Percentiles rank a stretch among this genome's conserved stretches.
phyloP scores from a whole-genome alignment of 2,329 filamentous ascomycete genomes.

The Fusarium buxicola region DNA sequence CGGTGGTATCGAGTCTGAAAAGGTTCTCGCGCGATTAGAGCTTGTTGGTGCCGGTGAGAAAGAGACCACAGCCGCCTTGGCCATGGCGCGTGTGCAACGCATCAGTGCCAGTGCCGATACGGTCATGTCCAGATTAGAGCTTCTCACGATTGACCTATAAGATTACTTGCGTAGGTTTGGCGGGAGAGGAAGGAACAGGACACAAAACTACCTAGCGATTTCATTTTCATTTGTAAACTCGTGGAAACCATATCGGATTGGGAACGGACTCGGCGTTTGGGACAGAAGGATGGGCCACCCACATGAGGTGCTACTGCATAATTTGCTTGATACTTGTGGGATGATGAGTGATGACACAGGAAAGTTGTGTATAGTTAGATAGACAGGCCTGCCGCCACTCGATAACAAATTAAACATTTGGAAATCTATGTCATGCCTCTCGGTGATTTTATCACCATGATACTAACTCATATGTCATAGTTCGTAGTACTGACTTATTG shows the following conservation, averaged over 20 bases:
- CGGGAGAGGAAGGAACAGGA: conserved; percentile 18
- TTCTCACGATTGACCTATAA: conserved; percentile 52
- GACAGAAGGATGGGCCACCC: conserved; percentile 37
- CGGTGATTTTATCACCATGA: background rate
- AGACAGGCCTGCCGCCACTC: conserved; percentile 45
- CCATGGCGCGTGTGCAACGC: conserved; percentile 63
- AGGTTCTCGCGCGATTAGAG: conserved; percentile 71
- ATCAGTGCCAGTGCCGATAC: conserved; percentile 56
- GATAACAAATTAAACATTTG: conserved; percentile 38
- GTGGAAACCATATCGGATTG: conserved; percentile 37
- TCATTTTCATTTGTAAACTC: conserved; percentile 39
- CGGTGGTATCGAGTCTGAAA: conserved; percentile 70
- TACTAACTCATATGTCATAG: background rate
- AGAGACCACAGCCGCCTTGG: conserved; percentile 56
- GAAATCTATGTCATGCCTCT: conserved; percentile 4
- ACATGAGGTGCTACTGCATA: conserved; percentile 39
- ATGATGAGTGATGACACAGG: conserved; percentile 46
- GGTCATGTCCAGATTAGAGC: conserved; percentile 53
- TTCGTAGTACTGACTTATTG: background rate
- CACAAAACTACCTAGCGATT: conserved; percentile 41
- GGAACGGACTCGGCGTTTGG: conserved; percentile 41
- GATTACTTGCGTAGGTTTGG: background rate
- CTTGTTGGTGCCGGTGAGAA: conserved; percentile 70
- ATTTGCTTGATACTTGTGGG: conserved; percentile 37
- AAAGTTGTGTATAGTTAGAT: conserved; percentile 47